phyloP scores from a whole-genome alignment of 202 grass and related monocot species.

The Brachypodium distachyon region DNA sequence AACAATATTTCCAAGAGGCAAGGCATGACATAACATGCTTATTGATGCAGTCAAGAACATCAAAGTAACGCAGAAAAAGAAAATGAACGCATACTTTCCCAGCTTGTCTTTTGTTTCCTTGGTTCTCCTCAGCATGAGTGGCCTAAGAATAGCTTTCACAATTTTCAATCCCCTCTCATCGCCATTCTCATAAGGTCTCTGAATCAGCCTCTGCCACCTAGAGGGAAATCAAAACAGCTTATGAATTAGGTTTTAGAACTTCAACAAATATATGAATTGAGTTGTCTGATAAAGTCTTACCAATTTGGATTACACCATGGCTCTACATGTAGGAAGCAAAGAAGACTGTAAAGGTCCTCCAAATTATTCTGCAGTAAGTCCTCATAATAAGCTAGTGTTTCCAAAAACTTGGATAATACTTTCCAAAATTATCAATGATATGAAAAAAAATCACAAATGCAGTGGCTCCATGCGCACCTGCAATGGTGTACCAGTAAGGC shows the following conservation, averaged over 20 bases:
- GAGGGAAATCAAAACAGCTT: not conserved
- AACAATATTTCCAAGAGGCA: not conserved
- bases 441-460: not conserved
- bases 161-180: slow-evolving; percentile 73
- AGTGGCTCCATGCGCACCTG: slow-evolving; percentile 28
- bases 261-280: slow-evolving; percentile 2
- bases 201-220: slow-evolving; percentile 86
- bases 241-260: not conserved
- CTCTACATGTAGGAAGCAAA: slow-evolving; percentile 83
- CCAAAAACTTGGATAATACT: not conserved
- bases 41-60: not conserved
- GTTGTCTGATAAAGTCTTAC: slow-evolving; percentile 27
- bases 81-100: slow-evolving; percentile 65
- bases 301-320: slow-evolving; percentile 77
- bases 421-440: not conserved
- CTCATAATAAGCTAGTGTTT: not conserved
- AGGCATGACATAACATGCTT: not conserved
- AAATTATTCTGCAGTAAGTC: slow-evolving; percentile 59
- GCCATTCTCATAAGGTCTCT: slow-evolving; percentile 83
- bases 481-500: slow-evolving; percentile 87
- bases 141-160: slow-evolving; percentile 81
- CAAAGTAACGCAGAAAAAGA: not conserved
- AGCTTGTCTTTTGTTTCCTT: slow-evolving; percentile 92
- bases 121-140: slow-evolving; percentile 82
- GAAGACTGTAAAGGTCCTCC: slow-evolving; percentile 92